Conservation (phyloP, 208 protist genomes). For the Leishmania lainsoni region DNA sequence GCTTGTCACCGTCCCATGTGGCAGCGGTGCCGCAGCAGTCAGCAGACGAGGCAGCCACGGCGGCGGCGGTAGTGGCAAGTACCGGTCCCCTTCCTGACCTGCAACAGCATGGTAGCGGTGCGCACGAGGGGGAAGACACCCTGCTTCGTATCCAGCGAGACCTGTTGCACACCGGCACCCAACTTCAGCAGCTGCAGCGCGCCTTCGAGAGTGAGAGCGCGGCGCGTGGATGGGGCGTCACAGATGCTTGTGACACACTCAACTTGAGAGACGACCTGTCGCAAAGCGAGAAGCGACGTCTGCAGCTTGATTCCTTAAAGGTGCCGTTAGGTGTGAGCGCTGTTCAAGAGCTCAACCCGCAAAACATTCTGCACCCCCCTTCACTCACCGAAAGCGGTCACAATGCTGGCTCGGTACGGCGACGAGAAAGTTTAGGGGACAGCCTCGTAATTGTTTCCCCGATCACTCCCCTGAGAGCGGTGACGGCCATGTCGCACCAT, state of each 20-base stretch:
- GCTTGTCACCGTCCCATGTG: constrained; percentile 7
- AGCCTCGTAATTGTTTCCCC: constrained; percentile 26
- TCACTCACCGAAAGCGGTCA: constrained; percentile 6
- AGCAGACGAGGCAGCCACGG: constrained; percentile 1
- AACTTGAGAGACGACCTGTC: background rate
- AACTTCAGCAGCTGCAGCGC: constrained; percentile 21
- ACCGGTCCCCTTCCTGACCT: constrained; percentile 13
- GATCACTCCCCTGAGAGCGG: constrained; percentile 10
- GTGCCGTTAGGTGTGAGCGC: background rate
- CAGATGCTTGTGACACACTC: background rate
- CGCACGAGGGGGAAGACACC: background rate
- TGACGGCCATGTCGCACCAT: background rate
- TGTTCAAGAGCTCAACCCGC: constrained; percentile 1
- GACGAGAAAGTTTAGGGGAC: constrained; percentile 7
- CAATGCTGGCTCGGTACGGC: background rate
- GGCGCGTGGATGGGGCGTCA: background rate
- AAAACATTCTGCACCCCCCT: constrained; percentile 5
- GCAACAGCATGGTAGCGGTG: too few relatives aligned
- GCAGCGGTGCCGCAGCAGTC: constrained; percentile 21
- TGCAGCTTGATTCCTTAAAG: background rate
- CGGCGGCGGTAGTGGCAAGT: background rate
- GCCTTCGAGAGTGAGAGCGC: background rate
- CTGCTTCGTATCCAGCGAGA: constrained; percentile 21
- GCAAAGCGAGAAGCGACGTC: background rate
- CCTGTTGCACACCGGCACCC: constrained; percentile 2